Base-by-base conservation (phyloP, 257 asterid species). In the Apocynum venetum region DNA sequence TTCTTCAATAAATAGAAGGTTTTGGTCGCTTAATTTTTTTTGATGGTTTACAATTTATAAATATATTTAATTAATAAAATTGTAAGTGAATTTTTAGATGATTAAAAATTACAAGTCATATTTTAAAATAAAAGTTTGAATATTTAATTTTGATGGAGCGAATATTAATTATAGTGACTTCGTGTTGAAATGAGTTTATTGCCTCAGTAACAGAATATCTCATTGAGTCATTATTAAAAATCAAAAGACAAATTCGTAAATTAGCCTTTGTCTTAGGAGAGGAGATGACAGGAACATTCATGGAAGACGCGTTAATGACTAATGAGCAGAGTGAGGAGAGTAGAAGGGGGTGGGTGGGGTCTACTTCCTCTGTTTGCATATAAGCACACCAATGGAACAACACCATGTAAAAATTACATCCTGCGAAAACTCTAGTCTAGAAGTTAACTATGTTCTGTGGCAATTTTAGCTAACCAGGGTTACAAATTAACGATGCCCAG, bases 401-500 rank as follows among this genome's bases (percentile, higher is more conserved):
- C 70, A 76, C 89, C 89, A 25, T 25, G 31, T 25, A 25, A 25
- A 25, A 25, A 25, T 25, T 25, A 25, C 31, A 25, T 25, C 31
- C 31, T 25, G 31, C 31, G 31, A 25, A 25, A 25, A 25, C 31
- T 25, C 31, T 25, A 25, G 31, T 25, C 31, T 25, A 25, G 3
- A 7, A 3, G 0, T 11, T 70, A 14, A 65, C 81, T 72, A 76
- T 73, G 82, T 40, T 17, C 51, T 57, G 25, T 3, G 76, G 13
- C n/a, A 3, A 44, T 41, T 7, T 61, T 63, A 20, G 31, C 44
- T 41, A 83, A 86, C 79, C 86, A 65, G 61, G 79, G 88, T 89
- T 68, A 68, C 44, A 76, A 73, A 63, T 64, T 80, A 86, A 66
- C 85, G 77, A 56, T 79, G 12, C 80, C 78, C 77, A 46, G 19